phyloP scores from a whole-genome alignment of 1,139 yeast genomes.

The Hanseniaspora uvarum region DNA sequence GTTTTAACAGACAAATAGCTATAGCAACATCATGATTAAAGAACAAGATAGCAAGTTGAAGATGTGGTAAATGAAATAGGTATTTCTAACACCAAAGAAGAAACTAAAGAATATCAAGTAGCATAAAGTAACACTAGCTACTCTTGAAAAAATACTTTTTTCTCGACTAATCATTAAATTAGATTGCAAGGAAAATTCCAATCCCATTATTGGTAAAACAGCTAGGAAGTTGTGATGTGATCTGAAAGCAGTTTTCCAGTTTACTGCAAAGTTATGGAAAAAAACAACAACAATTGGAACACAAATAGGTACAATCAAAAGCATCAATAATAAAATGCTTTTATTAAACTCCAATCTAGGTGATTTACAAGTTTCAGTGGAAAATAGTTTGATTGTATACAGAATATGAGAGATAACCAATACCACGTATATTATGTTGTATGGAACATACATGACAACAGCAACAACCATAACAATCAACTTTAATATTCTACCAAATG shows the following conservation, averaged over 20 bases:
- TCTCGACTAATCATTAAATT: conserved; percentile 27
- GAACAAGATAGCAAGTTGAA: conserved; percentile 48
- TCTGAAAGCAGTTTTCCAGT: conserved; percentile 66
- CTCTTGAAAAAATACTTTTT: conserved; percentile 25
- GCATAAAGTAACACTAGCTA: conserved; percentile 31
- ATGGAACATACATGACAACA: conserved; percentile 60
- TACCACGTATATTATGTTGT: conserved; percentile 65
- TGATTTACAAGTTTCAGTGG: conserved; percentile 14
- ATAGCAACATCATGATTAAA: conserved; percentile 27
- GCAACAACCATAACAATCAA: conserved; percentile 33
- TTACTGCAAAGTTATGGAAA: conserved; percentile 55
- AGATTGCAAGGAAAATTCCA: conserved; percentile 39
- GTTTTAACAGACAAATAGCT: not conserved
- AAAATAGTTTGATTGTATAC: conserved; percentile 26
- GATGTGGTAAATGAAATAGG: conserved; percentile 61
- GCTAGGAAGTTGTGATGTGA: conserved; percentile 67
- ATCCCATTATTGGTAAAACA: conserved; percentile 48
- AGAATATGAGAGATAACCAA: conserved; percentile 42
- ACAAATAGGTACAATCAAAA: conserved; percentile 61
- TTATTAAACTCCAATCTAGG: conserved; percentile 43
- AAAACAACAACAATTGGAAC: conserved; percentile 61
- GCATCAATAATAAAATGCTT: conserved; percentile 46
- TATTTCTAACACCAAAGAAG: conserved; percentile 56
- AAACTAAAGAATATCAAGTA: conserved; percentile 48
- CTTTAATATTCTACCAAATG: conserved; percentile 25